phyloP scores from a whole-genome alignment of 805 yeast genomes.

The Debaryomyces tyrocola region DNA sequence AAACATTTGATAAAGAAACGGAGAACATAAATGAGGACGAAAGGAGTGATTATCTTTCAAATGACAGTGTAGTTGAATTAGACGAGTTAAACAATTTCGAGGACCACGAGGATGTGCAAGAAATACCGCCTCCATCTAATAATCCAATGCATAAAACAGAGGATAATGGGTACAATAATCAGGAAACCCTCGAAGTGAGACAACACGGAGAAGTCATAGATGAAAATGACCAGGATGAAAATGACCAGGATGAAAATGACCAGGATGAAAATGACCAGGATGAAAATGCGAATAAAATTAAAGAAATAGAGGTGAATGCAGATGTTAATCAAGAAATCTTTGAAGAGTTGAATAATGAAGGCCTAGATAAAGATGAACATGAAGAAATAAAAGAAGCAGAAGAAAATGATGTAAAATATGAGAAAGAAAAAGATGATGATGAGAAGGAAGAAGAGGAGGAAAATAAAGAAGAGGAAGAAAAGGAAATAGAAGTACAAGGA shows the following conservation, averaged over 20 bases:
- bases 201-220: constrained; percentile 1
- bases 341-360: no score
- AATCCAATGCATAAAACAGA: no score
- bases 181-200: no score
- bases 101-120: not conserved
- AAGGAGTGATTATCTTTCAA: not conserved
- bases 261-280: not conserved
- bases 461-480: no score
- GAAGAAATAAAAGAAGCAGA: constrained; percentile 7
- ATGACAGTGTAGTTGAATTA: not conserved
- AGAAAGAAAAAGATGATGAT: no score
- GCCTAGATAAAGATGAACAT: not conserved
- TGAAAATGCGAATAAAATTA: not conserved
- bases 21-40: not conserved
- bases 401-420: no score
- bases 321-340: not conserved
- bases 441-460: no score
- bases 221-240: constrained; percentile 1
- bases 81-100: not conserved
- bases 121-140: not conserved
- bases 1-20: not conserved
- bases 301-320: not conserved
- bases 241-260: not conserved
- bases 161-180: no score
- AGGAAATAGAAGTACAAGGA: no score